Conservation (phyloP, 164 flowering plant genomes). For the Aristolochia contorta region DNA sequence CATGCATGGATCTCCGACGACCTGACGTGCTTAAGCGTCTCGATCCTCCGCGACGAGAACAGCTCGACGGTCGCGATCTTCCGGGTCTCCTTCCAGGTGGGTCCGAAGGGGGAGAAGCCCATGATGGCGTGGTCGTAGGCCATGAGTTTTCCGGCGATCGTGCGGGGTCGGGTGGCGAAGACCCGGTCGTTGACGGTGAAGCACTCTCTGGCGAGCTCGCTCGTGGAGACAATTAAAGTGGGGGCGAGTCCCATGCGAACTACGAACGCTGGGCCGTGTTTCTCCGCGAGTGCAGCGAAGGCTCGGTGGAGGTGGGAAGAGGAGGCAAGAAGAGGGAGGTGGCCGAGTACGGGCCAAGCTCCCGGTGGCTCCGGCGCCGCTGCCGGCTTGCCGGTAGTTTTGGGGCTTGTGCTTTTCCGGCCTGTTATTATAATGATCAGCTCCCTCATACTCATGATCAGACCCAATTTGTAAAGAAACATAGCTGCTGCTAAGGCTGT, state of each 20-base stretch:
- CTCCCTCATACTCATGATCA: no score
- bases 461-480: no score
- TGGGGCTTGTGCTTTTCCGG: neutral
- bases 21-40: constrained; percentile 14
- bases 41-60: constrained; percentile 21
- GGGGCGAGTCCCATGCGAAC: neutral
- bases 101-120: constrained; percentile 19
- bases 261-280: constrained; percentile 1
- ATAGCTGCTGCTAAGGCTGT: no score
- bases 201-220: constrained; percentile 8
- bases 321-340: neutral
- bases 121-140: constrained; percentile 27
- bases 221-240: neutral
- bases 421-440: no score
- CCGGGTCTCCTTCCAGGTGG: constrained; percentile 34
- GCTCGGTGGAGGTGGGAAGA: neutral
- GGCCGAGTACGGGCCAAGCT: neutral
- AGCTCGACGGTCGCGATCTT: constrained; percentile 19
- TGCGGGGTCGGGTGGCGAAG: constrained; percentile 20
- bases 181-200: constrained; percentile 16
- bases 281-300: neutral
- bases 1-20: constrained; percentile 9
- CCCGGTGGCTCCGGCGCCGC: constrained; percentile 6
- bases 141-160: constrained; percentile 6
- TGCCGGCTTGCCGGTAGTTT: no score